Evolutionary conservation across 495 filamentous ascomycete species (phyloP), one percentile per base, ranked within the genome.

Genomic region (Neohortaea acidophila): DNA sequence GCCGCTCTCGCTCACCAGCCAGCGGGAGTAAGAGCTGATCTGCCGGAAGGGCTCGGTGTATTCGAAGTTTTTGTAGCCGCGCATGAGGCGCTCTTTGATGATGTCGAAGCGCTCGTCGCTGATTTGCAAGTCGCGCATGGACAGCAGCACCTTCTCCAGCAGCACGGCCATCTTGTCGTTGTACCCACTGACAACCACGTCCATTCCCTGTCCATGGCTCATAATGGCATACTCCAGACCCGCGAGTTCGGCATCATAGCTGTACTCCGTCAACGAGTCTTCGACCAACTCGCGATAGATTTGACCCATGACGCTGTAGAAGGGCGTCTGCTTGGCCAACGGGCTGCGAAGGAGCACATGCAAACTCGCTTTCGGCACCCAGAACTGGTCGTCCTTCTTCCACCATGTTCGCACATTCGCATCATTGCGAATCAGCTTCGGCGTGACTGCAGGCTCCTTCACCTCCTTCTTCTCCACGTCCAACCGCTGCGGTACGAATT

Each of bases 321-420:
- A 73, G 2, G 89, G 81, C 3, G 80, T 85, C 2, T 81, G 70
- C 56, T 73, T 75, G 17, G 77, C 71, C 23, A 92, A 54, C 4
- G 84, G 80, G 39, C 80, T 94, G 43, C 81, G 72, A 45, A 91
- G 68, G 34, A 73, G 80, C 27, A 93, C 69, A 48, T 83, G 69
- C 12, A 94, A 56, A 46, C 80, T 93, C 0, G 77, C 89, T 57
- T 93, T 94, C 1, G 89, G 89, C 3, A 99, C 89, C 89, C 89
- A 99, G 62, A 94, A 99, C 0, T 75, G 82, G 50, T 99, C 89
- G 49, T 99, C 89, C 60, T 96, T 96, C 69, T 99, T 99, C 61
- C 73, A 94, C 89, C 89, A 99, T n/a, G 81, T 74, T 21, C 89
- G 75, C 2, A 79, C 73, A 6, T 73, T 60, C 14, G 80, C 70